A percentile compares a stretch with the other conserved stretches of the same genome.
These are phyloP conservation scores for Capsella rubella DNA, from an alignment of 441 rosid genomes.

Conservation along the genomic window DNA sequence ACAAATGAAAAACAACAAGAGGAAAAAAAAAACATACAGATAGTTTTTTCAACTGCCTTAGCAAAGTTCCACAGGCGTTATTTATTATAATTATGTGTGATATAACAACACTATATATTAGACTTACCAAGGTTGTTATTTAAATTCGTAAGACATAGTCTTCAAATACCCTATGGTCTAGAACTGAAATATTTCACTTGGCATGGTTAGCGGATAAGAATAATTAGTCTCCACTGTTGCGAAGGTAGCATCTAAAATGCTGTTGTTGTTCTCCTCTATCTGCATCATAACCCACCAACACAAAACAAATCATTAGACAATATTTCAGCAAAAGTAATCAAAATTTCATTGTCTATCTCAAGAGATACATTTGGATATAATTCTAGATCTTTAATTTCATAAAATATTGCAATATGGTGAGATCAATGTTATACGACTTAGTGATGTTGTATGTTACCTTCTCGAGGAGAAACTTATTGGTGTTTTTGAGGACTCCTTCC, in stretches of 20 bases:
- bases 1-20: conserved; percentile 22
- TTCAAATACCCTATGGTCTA: conserved; percentile 46
- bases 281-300: conserved; percentile 45
- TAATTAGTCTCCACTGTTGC: conserved; percentile 52
- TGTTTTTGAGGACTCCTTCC: conserved; percentile 83
- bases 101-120: conserved; percentile 39
- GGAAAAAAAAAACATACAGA: conserved; percentile 12
- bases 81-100: conserved; percentile 42
- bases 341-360: conserved; percentile 3
- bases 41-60: conserved; percentile 25
- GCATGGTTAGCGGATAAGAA: conserved; percentile 66
- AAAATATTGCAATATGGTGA: not conserved
- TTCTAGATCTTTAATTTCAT: not conserved
- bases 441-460: conserved; percentile 55
- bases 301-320: not conserved
- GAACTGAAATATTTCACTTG: conserved; percentile 62
- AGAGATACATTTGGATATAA: conserved; percentile 17
- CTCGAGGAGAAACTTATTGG: conserved; percentile 76
- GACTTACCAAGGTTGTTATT: conserved; percentile 37
- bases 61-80: conserved; percentile 26
- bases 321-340: conserved; percentile 7
- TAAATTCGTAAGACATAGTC: conserved; percentile 33
- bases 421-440: not conserved
- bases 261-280: conserved; percentile 64
- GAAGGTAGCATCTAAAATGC: conserved; percentile 50